Conservation (phyloP, 352 stramenopile species). For the Globisporangium parvum region DNA sequence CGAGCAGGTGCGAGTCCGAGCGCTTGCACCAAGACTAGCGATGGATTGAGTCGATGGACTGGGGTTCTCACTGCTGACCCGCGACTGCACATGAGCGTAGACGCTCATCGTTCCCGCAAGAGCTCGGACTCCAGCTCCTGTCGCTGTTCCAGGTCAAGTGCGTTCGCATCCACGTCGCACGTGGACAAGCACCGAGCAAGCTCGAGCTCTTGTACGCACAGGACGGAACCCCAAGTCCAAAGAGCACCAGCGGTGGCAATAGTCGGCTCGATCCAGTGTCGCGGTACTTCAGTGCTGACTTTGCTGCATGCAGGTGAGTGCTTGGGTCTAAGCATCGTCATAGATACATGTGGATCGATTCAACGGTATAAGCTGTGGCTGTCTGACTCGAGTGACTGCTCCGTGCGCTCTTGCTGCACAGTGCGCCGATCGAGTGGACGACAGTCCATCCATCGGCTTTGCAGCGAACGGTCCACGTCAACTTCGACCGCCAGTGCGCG, state of each 20-base stretch:
- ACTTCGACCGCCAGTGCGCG: constrained; percentile 12
- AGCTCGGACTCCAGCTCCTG: constrained; percentile 15
- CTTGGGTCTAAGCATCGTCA: neutral
- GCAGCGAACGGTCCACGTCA: constrained; percentile 14
- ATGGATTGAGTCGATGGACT: no score
- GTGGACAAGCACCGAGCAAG: neutral
- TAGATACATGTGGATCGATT: no score
- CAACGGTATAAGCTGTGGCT: no score
- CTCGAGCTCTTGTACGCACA: constrained; percentile 7
- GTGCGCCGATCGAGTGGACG: constrained; percentile 6
- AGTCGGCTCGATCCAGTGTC: constrained; percentile 18
- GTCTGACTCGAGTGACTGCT: neutral
- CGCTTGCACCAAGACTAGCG: no score
- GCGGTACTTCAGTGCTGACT: constrained; percentile 26
- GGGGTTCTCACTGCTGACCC: neutral
- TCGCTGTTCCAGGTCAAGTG: constrained; percentile 2
- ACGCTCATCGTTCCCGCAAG: constrained; percentile 5
- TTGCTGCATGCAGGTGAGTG: constrained; percentile 20
- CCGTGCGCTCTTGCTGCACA: neutral
- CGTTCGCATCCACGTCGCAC: constrained; percentile 6
- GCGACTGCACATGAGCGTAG: constrained; percentile 1
- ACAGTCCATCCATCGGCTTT: neutral
- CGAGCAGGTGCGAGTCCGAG: constrained; percentile 3
- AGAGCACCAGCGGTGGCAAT: no score
- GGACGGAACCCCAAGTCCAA: neutral